Conservation (phyloP, 139 green algal species). For the Coccomyxa sp. region DNA sequence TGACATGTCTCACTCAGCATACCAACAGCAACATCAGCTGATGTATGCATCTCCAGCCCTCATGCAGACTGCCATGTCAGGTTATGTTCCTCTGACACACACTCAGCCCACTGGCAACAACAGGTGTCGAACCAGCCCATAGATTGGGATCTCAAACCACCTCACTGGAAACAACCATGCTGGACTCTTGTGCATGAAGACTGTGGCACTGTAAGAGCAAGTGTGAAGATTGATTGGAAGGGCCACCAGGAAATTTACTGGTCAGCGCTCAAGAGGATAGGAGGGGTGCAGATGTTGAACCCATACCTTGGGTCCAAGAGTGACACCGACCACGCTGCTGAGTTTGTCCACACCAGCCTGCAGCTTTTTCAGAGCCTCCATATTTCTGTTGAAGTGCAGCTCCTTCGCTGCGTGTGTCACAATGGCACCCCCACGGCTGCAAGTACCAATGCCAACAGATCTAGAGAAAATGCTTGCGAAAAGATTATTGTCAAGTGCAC, state of each 20-base stretch:
- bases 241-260: not conserved
- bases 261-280: not conserved
- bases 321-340: slow-evolving; percentile 95
- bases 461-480: not conserved
- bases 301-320: slow-evolving; percentile 93
- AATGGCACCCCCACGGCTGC: slow-evolving; percentile 3
- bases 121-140: no score
- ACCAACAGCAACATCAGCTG: not conserved
- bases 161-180: not conserved
- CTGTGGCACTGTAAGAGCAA: no score
- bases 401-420: slow-evolving; percentile 83
- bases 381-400: slow-evolving; percentile 99
- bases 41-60: not conserved
- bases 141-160: not conserved
- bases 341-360: slow-evolving; percentile 98
- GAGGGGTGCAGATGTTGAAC: not conserved
- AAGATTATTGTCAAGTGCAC: not conserved
- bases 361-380: slow-evolving; percentile 95
- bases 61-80: no score
- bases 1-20: not conserved
- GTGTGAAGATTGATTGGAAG: not conserved
- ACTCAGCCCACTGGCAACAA: not conserved
- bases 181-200: no score
- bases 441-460: not conserved
- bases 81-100: no score